Base-by-base conservation (phyloP, 2,329 filamentous ascomycete species). In the Stagonosporopsis tanaceti region DNA sequence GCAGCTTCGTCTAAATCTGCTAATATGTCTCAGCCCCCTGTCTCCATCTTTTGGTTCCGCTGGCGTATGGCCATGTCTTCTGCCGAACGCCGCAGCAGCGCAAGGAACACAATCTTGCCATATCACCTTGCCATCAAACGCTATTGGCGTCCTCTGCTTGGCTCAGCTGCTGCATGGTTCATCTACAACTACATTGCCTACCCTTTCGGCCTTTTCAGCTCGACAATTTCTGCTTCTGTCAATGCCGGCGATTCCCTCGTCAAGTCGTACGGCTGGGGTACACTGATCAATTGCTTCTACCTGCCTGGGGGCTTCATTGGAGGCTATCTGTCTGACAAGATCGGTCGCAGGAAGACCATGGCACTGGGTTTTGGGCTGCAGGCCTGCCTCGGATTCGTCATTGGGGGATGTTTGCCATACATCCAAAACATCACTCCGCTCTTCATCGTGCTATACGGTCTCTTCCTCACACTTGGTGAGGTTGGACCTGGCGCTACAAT, bases 121-220 rank as follows among this genome's bases (percentile, higher is more conserved):
- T 85, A 85, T 66, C 67, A 68, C 64, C 74, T 85, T 7, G 79
- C 78, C 0, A 46, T 83, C 20, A 81, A 78, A 60, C 75, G 78
- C 30, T 83, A 85, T 60, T 84, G 79, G 74, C 76, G 79, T 3
- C 79, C 80, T 0, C 69, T 85, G 40, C 65, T 84, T 3, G 83
- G 83, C 14, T 77, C 78, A 6, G 77, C 81, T 2, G 59, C 78
- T 1, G 77, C 80, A 9, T 85, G 83, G 82, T 85, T 85, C 66
- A 68, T 76, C 39, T 82, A 86, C 66, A 82, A 87, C 65, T 86
- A 80, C 67, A 80, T 85, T 38, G 80, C 81, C 0, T 82, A 83
- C 50, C 83, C 84, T 0, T 85, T 85, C 59, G 82, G 82, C 8
- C 78, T 86, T 27, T 85, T 85, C 68, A 81, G 79, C 53, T 81